Evolutionary conservation across 768 basidiomycete genomes (phyloP).

Genomic region (Pleurotus tuber-regium): DNA sequence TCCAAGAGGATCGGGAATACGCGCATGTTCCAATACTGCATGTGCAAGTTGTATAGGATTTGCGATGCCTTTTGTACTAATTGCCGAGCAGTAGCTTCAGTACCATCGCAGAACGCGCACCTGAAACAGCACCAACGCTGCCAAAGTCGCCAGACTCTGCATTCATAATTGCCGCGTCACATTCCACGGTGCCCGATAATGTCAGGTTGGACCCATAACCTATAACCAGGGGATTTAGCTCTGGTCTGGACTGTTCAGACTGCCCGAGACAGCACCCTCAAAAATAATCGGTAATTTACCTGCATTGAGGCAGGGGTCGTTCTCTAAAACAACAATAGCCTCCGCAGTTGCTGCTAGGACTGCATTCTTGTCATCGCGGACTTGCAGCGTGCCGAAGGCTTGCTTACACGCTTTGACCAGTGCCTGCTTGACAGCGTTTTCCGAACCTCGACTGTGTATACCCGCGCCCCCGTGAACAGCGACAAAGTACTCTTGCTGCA

Average conservation of each 20-base stretch:
- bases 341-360: constrained; percentile 48
- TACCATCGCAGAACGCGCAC: constrained; percentile 27
- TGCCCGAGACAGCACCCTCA: background rate
- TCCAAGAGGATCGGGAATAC: constrained; percentile 47
- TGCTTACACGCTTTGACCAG: constrained; percentile 57
- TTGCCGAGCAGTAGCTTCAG: background rate
- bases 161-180: constrained; percentile 78
- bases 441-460: constrained; percentile 45
- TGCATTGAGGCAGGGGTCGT: constrained; percentile 69
- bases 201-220: constrained; percentile 82
- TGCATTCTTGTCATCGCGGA: constrained; percentile 15
- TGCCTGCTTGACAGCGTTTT: constrained; percentile 51
- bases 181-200: constrained; percentile 71
- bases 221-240: constrained; percentile 25
- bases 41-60: constrained; percentile 69
- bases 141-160: constrained; percentile 47
- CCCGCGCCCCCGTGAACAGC: constrained; percentile 83
- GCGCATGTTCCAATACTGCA: constrained; percentile 52
- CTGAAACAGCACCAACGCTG: constrained; percentile 70
- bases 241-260: background rate
- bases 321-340: constrained; percentile 60
- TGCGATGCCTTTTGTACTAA: constrained; percentile 48
- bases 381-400: constrained; percentile 27
- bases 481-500: constrained; percentile 32
- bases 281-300: constrained; percentile 33